Base-by-base conservation (phyloP, 2,329 filamentous ascomycete genomes). In the Albifimbria verrucaria region DNA sequence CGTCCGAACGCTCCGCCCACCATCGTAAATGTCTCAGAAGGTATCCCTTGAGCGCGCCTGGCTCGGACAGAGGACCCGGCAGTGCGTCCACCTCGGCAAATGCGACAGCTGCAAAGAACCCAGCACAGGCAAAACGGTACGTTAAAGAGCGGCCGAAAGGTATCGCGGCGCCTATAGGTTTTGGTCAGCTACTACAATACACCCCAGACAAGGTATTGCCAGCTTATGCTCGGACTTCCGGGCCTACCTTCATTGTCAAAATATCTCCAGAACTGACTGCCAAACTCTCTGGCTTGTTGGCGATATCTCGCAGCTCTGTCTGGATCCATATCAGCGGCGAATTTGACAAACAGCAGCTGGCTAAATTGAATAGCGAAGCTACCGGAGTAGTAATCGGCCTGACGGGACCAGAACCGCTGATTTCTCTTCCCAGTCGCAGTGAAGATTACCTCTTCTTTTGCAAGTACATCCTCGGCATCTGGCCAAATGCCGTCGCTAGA, bases 331-430 rank as follows among this genome's bases (percentile, higher is more conserved):
- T 75, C 70, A 2, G 57, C 56, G 1, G 74, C 75, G 57, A 75
- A 73, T 6, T 66, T 70, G 1, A 69, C 62, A 54, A 77, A 80
- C 0, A 78, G 61, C 9, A 80, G 60, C 50, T 79, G 76, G 3
- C 69, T 71, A 47, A 78, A 79, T 52, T 80, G 77, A 24, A 80
- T 77, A 0, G 77, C 76, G 59, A 80, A 80, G 55, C 77, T 79
- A 0, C 77, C 76, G 1, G 77, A 78, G 52, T 80, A 80, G 60
- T 79, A 78, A 54, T 79, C 77, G 3, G 71, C 74, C 41, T 79
- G 76, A 3, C 67, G 26, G 15, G 26, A 32, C 26, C 26, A 32
- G 15, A 32, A 32, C 26, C 26, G 26, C 26, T 32, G 26, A 32
- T 32, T 32, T 32, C 26, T 32, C 26, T 32, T 32, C 26, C 26